Evolutionary conservation across 208 protist species (phyloP), one percentile per base, ranked within the genome.

Genomic region (Trypanosoma theileri): DNA sequence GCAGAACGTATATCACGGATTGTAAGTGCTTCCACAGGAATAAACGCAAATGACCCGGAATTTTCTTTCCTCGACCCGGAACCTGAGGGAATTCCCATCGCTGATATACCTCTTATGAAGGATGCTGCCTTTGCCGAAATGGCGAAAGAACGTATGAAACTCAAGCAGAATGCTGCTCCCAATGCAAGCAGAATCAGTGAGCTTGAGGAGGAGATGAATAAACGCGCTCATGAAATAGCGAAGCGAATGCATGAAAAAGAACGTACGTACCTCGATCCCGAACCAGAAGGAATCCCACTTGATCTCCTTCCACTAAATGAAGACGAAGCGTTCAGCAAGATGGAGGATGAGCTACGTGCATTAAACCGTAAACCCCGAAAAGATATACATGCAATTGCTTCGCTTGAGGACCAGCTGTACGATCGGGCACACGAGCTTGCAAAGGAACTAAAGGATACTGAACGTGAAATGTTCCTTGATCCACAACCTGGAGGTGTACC

Each of bases 391-490:
- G 73, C 58, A 13, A 81, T 90, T 52, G 71, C 63, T 51, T 70
- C 70, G 11, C 35, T 87, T 14, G 71, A 87, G 69, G 48, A 76
- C 17, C 46, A 66, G 50, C 55, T 91, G 10, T 77, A 85, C 71
- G 83, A 81, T 52, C 86, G 84, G 24, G 73, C 82, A 17, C 77
- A 88, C 65, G 85, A 89, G 63, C 65, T 92, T 53, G 89, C 89
- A 0, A 67, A 17, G 42, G 70, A 85, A 63, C 72, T 91, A 41
- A 89, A 92, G 76, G 53, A 79, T 17, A 68, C 78, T 41, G 88
- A 94, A 67, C 88, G 85, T n/a, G 76, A 84, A 19, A 68, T 88
- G 12, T 91, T 91, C 72, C 70, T 91, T 35, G 81, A 88, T 52
- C 85, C 80, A 0, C 48, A 76, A 66, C 85, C 85, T 14, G 61